Percentiles rank a stretch among this genome's conserved stretches.
phyloP scores from a whole-genome alignment of 768 basidiomycete species.

The Boletus tylopilopsis region DNA sequence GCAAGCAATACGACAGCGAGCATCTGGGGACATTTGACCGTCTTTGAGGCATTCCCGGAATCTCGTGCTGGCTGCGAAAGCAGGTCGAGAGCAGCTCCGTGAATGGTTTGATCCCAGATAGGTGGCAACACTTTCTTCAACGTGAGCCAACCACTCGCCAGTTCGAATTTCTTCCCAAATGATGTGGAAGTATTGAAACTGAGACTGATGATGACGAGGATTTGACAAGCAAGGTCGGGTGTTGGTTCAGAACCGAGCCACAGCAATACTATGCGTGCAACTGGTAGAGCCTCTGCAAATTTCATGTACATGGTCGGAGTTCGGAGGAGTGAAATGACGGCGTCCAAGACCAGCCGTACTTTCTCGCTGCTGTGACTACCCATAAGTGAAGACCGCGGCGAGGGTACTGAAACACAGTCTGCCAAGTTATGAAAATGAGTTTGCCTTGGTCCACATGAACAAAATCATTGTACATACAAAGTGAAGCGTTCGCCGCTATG shows the following conservation, averaged over 20 bases:
- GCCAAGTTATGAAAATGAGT: not conserved
- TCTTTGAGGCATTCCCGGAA: conserved; percentile 11
- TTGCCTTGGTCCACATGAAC: not conserved
- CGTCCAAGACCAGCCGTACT: conserved; percentile 63
- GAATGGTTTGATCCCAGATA: conserved; percentile 66
- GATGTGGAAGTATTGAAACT: conserved; percentile 52
- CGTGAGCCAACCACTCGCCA: conserved; percentile 79
- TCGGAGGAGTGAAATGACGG: conserved; percentile 60
- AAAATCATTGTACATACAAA: conserved; percentile 40
- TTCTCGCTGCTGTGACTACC: conserved; percentile 41
- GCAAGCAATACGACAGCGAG: conserved; percentile 69
- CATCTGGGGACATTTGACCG: conserved; percentile 61
- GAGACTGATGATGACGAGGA: conserved; percentile 57
- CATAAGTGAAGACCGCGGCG: conserved; percentile 10
- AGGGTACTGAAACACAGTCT: conserved; percentile 9
- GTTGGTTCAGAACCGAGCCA: conserved; percentile 78
- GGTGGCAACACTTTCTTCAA: conserved; percentile 64
- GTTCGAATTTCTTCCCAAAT: conserved; percentile 80
- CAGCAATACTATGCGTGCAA: conserved; percentile 74
- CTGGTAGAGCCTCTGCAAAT: conserved; percentile 69
- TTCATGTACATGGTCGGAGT: conserved; percentile 57
- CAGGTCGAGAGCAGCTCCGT: conserved; percentile 65
- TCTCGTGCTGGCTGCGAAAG: conserved; percentile 48
- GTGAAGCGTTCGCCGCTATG: conserved; percentile 74
- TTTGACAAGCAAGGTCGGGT: conserved; percentile 49